Percentiles rank a stretch among this genome's conserved stretches.
Evolutionary conservation across 2,329 filamentous ascomycete species (phyloP).

Genomic region (Pyricularia grisea): DNA sequence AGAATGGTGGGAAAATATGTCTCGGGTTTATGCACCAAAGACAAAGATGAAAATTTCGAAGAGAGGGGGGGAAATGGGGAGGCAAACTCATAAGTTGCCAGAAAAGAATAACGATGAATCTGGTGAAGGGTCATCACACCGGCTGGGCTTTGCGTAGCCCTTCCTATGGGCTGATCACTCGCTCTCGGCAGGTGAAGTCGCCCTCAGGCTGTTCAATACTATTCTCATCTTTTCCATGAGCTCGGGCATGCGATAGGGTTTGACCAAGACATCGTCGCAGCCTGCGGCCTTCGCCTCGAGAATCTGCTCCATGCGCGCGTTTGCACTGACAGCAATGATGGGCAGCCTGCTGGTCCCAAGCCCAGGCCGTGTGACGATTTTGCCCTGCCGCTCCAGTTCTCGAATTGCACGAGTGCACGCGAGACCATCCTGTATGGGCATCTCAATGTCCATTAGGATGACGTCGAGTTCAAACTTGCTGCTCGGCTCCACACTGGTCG

Average conservation of each 20-base stretch:
- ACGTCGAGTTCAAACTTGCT: constrained; percentile 38
- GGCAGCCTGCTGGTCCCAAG: constrained; percentile 38
- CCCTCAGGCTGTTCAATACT: constrained; percentile 23
- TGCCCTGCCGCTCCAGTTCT: constrained; percentile 43
- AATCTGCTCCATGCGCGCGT: constrained; percentile 55
- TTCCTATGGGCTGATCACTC: not conserved
- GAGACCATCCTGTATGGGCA: constrained; percentile 65
- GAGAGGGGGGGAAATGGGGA: not conserved
- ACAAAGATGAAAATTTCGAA: not conserved
- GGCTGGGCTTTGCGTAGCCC: not conserved
- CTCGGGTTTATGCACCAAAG: not conserved
- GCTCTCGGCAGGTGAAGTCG: not conserved
- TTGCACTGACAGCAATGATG: constrained; percentile 59
- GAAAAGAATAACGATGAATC: not conserved
- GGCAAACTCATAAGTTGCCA: not conserved
- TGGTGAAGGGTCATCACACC: not conserved
- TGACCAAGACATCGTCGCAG: constrained; percentile 59
- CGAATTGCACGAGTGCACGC: constrained; percentile 57
- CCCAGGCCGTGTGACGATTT: constrained; percentile 23
- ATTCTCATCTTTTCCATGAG: constrained; percentile 49
- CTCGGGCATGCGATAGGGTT: constrained; percentile 58
- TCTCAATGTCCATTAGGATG: constrained; percentile 69
- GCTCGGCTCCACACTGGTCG: constrained; percentile 1
- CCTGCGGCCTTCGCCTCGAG: constrained; percentile 38
- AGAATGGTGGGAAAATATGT: not conserved